Evolutionary conservation across 208 protist genomes (phyloP), one percentile per base, ranked within the genome.

Genomic region (Acanthamoeba comandoni): DNA sequence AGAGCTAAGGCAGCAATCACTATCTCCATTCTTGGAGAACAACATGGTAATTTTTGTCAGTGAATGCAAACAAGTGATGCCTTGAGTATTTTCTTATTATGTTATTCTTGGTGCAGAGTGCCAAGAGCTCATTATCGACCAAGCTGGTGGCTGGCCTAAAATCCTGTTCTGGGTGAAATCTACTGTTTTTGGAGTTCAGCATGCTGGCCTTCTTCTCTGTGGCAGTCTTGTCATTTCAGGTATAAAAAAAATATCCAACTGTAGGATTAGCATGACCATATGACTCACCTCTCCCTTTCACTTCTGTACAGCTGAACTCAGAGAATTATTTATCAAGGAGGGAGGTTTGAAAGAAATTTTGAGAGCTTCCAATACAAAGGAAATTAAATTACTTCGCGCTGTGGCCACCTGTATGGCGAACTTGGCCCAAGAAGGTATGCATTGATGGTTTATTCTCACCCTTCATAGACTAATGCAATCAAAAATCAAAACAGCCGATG

Each of bases 341-440:
- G 73, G 73, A 9, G 43, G 73, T 55, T 49, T 84, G 24, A 17
- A 2, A 13, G 29, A 64, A 26, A 55, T 84, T 24, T 55, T 84
- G 29, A 84, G 64, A 55, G 73, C 29, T 39, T 26, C 26, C 5
- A 55, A 55, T 1, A n/a, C 43, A 22, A 84, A 39, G 73, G 73
- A 84, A 2, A 12, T 84, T 55, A 84, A 84, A 55, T 49, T 84
- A 15, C 73, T 65, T 49, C 73, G 73, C 9, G 73, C 73, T 9
- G 53, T 84, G 51, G 73, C 73, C 51, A 84, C 73, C 52, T 84
- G 73, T 39, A 24, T 84, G 51, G 73, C 73, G 53, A 84, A 84
- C 52, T 57, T 84, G 73, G 73, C 73, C 48, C 73, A 84, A 55
- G 73, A 84, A 26, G n/a, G n/a, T n/a, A n/a, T n/a, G n/a, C n/a